Base-by-base conservation (phyloP, 2,329 filamentous ascomycete species). In the Aspergillus versicolor region DNA sequence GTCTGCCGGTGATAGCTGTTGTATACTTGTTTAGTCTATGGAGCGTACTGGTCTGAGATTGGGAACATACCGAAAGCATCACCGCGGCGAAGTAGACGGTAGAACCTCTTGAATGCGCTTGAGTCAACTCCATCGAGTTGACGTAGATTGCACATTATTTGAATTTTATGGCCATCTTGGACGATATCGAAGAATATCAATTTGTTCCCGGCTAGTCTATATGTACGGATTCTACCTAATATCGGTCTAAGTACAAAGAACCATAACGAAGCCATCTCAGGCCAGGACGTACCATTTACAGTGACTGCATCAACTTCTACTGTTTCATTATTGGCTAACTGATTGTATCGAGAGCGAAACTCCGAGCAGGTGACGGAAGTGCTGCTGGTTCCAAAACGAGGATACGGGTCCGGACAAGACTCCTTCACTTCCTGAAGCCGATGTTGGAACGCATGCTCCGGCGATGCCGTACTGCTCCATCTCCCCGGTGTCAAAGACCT, bases 181-280 rank as follows among this genome's bases (percentile, higher is more conserved):
- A 86, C 80, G 49, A 97, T 77, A 74, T 94, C 89, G 63, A 97
- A 73, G 73, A 99, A 99, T 61, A 91, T 80, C 65, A 99, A 85
- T 75, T 89, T 91, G 65, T 85, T 87, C 63, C 92, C 88, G 54
- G 86, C 83, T 47, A 84, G 80, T 61, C 91, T 89, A 69, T 89
- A 83, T 46, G 87, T 86, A 67, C 82, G 81, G 61, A 96, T 82
- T 70, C 91, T 91, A 74, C 92, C 91, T 87, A 55, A 13, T 37
- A 78, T 70, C 70, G 70, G 66, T 69, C 73, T 80, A 77, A 75
- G 71, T 70, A 73, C 68, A 69, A 57, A 52, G 61, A 55, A 56
- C 54, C 59, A 64, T 43, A 57, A 56, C 61, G 61, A 60, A 58
- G 53, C 56, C 60, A 61, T 58, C 47, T 37, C 38, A 62, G 54